These are phyloP conservation scores for Suillus clintonianus DNA, from an alignment of 768 basidiomycete genomes.

Conservation along the genomic window DNA sequence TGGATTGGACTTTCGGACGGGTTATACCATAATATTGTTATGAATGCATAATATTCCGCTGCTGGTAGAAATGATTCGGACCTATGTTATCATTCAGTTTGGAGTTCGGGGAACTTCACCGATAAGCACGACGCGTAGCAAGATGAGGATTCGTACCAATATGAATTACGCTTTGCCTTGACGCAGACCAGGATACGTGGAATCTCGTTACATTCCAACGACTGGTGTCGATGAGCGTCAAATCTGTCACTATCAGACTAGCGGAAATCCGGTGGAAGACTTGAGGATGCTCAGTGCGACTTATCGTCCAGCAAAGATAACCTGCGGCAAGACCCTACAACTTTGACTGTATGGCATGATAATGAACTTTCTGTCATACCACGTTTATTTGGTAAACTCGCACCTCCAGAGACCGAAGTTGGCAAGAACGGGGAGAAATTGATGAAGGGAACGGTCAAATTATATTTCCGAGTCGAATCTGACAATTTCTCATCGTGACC, in stretches of 20 bases:
- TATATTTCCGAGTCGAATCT: background rate
- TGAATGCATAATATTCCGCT: background rate
- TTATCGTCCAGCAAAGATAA: background rate
- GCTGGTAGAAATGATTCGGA: background rate
- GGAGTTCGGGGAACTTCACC: background rate
- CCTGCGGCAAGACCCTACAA: too few relatives aligned
- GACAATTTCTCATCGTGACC: background rate
- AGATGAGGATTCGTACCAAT: background rate
- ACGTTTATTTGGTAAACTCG: too few relatives aligned
- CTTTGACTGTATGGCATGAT: too few relatives aligned
- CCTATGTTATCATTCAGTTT: background rate
- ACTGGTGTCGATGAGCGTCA: background rate
- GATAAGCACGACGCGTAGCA: background rate
- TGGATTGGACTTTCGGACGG: background rate
- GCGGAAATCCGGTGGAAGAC: background rate
- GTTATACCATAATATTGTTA: background rate
- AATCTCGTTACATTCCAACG: background rate
- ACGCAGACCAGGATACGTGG: background rate
- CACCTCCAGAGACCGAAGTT: too few relatives aligned
- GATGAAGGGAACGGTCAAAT: too few relatives aligned
- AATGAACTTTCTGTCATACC: too few relatives aligned
- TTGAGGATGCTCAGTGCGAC: background rate
- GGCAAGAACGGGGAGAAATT: too few relatives aligned
- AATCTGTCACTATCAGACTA: too few relatives aligned
- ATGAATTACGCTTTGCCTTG: background rate